These are phyloP conservation scores for Fusarium duplospermum DNA, from an alignment of 2,329 filamentous ascomycete species.

Conservation along the genomic window DNA sequence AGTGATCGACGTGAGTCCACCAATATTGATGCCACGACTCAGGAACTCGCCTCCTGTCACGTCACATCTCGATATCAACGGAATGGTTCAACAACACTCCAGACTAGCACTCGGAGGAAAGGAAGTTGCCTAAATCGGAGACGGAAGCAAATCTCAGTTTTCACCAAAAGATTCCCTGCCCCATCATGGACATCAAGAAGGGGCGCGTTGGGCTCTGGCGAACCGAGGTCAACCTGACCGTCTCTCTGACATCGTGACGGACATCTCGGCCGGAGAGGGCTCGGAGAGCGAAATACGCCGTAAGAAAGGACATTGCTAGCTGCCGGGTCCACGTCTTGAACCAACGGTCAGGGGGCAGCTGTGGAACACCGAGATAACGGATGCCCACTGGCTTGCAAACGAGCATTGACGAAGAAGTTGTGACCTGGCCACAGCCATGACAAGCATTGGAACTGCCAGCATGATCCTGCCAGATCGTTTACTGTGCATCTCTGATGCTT, in stretches of 20 bases:
- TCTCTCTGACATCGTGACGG: constrained; percentile 5
- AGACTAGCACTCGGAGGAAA: constrained; percentile 31
- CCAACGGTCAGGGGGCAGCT: constrained; percentile 9
- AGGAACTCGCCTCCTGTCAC: constrained; percentile 7
- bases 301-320: constrained; percentile 2
- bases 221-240: constrained; percentile 37
- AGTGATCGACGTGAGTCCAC: constrained; percentile 7
- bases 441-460: not conserved
- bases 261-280: constrained; percentile 9
- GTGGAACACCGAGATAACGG: constrained; percentile 9
- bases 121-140: constrained; percentile 34
- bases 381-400: constrained; percentile 4
- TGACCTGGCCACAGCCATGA: not conserved
- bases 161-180: not conserved
- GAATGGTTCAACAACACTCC: constrained; percentile 9
- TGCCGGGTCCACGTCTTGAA: constrained; percentile 5
- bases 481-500: not conserved
- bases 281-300: constrained; percentile 13
- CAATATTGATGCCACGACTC: constrained; percentile 4
- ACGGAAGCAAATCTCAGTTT: constrained; percentile 9
- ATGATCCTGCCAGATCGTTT: not conserved
- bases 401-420: not conserved
- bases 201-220: constrained; percentile 1
- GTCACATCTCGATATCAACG: constrained; percentile 17
- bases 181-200: constrained; percentile 9